Evolutionary conservation across 106 monocot species (phyloP).

Genomic region (Iris macrosiphon): DNA sequence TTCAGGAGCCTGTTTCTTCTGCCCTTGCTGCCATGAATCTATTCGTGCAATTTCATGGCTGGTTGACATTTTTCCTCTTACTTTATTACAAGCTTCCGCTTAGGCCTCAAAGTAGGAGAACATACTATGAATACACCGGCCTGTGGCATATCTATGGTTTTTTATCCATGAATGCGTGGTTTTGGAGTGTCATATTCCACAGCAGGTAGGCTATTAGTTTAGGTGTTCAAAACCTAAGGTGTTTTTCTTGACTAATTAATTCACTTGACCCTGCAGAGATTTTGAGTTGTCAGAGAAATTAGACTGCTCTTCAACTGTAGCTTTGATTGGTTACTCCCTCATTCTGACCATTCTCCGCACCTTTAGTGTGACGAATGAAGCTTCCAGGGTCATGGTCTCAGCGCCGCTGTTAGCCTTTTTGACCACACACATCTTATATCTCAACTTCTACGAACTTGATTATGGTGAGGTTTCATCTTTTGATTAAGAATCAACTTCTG

Average conservation of each 20-base stretch:
- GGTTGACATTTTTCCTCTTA: conserved; percentile 75
- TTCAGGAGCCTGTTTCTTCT: conserved; percentile 88
- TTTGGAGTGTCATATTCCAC: conserved; percentile 95
- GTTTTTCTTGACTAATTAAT: neutral
- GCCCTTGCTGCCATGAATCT: conserved; percentile 78
- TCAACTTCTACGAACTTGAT: conserved; percentile 89
- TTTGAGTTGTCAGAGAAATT: conserved; percentile 85
- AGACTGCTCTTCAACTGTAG: conserved; percentile 94
- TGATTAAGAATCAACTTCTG: neutral
- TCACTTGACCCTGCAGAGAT: conserved; percentile 31
- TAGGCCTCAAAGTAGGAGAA: conserved; percentile 62
- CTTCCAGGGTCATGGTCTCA: conserved; percentile 84
- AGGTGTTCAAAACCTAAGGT: neutral
- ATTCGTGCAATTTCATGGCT: conserved; percentile 77
- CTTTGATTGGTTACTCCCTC: conserved; percentile 79
- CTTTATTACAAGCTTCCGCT: conserved; percentile 74
- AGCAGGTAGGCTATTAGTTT: conserved; percentile 40
- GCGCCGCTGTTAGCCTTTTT: conserved; percentile 89
- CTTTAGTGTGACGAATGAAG: conserved; percentile 81
- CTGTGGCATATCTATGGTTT: conserved; percentile 91
- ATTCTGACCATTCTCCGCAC: conserved; percentile 70
- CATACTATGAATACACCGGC: conserved; percentile 90
- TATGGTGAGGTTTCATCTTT: conserved; percentile 51
- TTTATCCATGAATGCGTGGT: conserved; percentile 91
- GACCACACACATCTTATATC: conserved; percentile 84